These are phyloP conservation scores for Pleoardoris graminearum DNA, from an alignment of 2,329 filamentous ascomycete genomes.

Conservation along the genomic window DNA sequence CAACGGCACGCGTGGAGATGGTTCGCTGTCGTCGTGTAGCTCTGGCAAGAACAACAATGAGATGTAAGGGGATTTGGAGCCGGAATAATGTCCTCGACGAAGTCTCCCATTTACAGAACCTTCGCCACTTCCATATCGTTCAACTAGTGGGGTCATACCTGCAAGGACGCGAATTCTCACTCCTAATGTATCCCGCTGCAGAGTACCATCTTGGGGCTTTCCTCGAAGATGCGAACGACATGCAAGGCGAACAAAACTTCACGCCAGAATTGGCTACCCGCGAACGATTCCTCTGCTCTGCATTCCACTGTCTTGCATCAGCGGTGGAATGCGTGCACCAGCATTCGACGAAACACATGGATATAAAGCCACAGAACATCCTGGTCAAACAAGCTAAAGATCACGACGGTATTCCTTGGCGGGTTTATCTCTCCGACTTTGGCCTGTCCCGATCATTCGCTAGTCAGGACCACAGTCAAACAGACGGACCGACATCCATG, in stretches of 20 bases:
- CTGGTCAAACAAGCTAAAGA: conserved; percentile 6
- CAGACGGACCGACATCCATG: conserved; percentile 16
- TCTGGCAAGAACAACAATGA: conserved; percentile 24
- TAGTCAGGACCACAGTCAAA: conserved; percentile 18
- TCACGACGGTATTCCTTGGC: neutral
- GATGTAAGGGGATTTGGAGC: conserved; percentile 11
- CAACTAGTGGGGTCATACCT: conserved; percentile 19
- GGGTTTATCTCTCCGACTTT: conserved; percentile 18
- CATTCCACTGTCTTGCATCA: conserved; percentile 13
- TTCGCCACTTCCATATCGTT: conserved; percentile 12
- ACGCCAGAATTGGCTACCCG: neutral
- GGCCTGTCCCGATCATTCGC: conserved; percentile 22
- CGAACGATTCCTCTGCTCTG: neutral
- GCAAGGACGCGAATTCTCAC: conserved; percentile 11
- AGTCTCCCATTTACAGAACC: conserved; percentile 21
- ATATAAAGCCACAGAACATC: conserved; percentile 28
- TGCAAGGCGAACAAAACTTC: no score
- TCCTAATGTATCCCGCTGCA: conserved; percentile 26
- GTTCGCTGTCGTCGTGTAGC: conserved; percentile 21
- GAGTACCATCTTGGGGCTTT: conserved; percentile 17
- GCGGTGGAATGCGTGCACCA: conserved; percentile 18
- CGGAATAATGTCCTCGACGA: conserved; percentile 14
- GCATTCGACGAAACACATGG: conserved; percentile 22
- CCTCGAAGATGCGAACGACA: conserved; percentile 13
- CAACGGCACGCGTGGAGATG: conserved; percentile 16